These are phyloP conservation scores for Diaporthe eres DNA, from an alignment of 2,329 filamentous ascomycete species.

Conservation along the genomic window DNA sequence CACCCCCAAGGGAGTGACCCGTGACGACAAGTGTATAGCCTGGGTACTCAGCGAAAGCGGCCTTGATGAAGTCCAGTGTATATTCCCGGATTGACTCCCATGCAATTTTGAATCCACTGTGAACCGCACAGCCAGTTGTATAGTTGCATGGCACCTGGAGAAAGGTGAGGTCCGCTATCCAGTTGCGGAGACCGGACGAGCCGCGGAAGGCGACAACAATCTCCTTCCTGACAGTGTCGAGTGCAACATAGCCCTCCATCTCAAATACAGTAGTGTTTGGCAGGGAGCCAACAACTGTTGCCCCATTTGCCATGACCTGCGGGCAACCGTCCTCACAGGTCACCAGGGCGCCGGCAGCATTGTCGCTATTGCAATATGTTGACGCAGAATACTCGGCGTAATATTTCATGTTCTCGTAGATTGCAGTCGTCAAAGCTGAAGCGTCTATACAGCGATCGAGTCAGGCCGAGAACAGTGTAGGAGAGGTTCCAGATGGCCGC, in stretches of 20 bases:
- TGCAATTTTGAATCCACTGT: slow-evolving; percentile 71
- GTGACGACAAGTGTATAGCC: slow-evolving; percentile 69
- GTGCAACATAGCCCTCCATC: slow-evolving; percentile 65
- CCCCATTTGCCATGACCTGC: slow-evolving; percentile 58
- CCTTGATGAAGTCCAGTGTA: slow-evolving; percentile 59
- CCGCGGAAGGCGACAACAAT: slow-evolving; percentile 75
- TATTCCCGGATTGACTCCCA: slow-evolving; percentile 67
- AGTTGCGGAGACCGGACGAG: slow-evolving; percentile 71
- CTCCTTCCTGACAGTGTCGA: slow-evolving; percentile 62
- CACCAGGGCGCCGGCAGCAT: slow-evolving; percentile 55
- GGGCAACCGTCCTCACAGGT: slow-evolving; percentile 62
- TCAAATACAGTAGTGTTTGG: slow-evolving; percentile 47
- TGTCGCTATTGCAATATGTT: slow-evolving; percentile 67
- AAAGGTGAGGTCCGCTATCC: slow-evolving; percentile 68
- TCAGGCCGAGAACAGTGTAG: slow-evolving; percentile 33
- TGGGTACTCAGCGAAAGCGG: slow-evolving; percentile 62
- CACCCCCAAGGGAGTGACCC: slow-evolving; percentile 79
- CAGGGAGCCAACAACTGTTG: slow-evolving; percentile 60
- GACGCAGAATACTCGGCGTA: slow-evolving; percentile 67
- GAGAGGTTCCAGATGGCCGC: neutral
- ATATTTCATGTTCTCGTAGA: slow-evolving; percentile 59
- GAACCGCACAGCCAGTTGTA: slow-evolving; percentile 63
- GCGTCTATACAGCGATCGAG: slow-evolving; percentile 29
- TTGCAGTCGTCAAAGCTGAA: slow-evolving; percentile 47
- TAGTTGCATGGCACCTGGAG: slow-evolving; percentile 52